Conservation (phyloP, 495 filamentous ascomycete genomes). For the Neurospora sp. region DNA sequence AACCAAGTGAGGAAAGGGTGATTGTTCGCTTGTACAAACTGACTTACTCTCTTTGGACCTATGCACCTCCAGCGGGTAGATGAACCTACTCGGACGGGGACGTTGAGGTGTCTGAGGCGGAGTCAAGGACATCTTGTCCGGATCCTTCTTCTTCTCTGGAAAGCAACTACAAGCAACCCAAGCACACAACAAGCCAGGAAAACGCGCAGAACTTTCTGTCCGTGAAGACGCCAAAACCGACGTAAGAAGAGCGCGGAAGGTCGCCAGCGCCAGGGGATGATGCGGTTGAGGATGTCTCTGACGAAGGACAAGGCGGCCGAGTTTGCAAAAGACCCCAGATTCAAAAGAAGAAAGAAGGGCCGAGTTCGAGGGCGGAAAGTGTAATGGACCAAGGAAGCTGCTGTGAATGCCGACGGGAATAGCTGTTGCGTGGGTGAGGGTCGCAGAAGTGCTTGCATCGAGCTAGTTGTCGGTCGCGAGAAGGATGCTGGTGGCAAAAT, state of each 20-base stretch:
- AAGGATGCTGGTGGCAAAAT: neutral
- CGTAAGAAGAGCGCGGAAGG: neutral
- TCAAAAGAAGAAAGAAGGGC: neutral
- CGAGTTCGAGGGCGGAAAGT: neutral
- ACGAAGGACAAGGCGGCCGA: neutral
- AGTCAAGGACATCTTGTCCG: neutral
- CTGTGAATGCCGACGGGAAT: neutral
- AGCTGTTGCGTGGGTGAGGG: neutral
- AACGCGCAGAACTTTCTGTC: neutral
- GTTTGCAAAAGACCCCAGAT: neutral
- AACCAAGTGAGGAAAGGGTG: fast-evolving
- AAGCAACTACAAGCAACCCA: neutral
- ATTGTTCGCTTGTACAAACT: neutral
- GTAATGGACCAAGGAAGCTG: neutral
- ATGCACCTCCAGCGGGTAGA: neutral
- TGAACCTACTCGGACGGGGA: neutral
- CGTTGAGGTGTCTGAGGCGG: neutral
- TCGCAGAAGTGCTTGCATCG: neutral
- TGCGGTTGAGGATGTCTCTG: neutral
- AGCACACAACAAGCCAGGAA: neutral
- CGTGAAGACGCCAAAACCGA: neutral
- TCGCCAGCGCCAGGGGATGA: neutral
- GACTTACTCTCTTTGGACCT: neutral
- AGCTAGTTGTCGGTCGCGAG: neutral
- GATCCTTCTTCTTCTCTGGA: neutral